A percentile compares a stretch with the other conserved stretches of the same genome.
Conservation (phyloP, 176 grass and related monocot species). For the Zea mays region DNA sequence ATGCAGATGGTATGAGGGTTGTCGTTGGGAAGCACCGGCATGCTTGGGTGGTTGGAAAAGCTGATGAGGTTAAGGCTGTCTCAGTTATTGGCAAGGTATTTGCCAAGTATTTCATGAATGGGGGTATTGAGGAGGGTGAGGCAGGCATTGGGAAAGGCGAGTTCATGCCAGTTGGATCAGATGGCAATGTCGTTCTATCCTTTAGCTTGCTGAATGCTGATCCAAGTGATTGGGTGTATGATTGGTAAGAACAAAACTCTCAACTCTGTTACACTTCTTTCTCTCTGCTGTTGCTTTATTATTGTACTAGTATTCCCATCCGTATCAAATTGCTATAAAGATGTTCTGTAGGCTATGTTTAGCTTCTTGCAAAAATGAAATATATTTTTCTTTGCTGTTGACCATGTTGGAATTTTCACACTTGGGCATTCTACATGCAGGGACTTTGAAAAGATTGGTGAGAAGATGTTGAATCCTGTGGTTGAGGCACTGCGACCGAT, state of each 20-base stretch:
- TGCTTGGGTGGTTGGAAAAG: slow-evolving; percentile 70
- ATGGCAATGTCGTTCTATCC: slow-evolving; percentile 78
- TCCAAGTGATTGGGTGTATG: slow-evolving; percentile 77
- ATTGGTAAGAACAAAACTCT: slow-evolving; percentile 60
- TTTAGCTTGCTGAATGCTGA: slow-evolving; percentile 88
- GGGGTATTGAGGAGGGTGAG: slow-evolving; percentile 47
- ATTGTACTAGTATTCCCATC: neutral
- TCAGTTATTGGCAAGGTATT: slow-evolving; percentile 58
- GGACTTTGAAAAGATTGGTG: slow-evolving; percentile 80
- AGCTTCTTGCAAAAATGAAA: neutral
- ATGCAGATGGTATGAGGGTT: slow-evolving; percentile 43
- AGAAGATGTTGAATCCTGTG: slow-evolving; percentile 72
- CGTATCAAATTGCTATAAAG: neutral
- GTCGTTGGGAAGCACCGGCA: slow-evolving; percentile 84
- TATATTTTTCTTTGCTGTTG: slow-evolving; percentile 1
- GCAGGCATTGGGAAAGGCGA: slow-evolving; percentile 60
- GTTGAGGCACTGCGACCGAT: slow-evolving; percentile 73
- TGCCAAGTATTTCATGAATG: slow-evolving; percentile 70
- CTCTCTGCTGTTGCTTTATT: neutral
- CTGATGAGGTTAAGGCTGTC: slow-evolving; percentile 40
- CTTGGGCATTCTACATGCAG: slow-evolving; percentile 44
- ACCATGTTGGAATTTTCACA: slow-evolving; percentile 12
- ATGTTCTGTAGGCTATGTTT: slow-evolving; percentile 24
- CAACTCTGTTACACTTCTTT: neutral
- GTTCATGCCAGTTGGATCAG: slow-evolving; percentile 90